Percentiles rank a stretch among this genome's conserved stretches.
Conservation (phyloP, 148 eudicot species). For the Pharnaceum exiguum region DNA sequence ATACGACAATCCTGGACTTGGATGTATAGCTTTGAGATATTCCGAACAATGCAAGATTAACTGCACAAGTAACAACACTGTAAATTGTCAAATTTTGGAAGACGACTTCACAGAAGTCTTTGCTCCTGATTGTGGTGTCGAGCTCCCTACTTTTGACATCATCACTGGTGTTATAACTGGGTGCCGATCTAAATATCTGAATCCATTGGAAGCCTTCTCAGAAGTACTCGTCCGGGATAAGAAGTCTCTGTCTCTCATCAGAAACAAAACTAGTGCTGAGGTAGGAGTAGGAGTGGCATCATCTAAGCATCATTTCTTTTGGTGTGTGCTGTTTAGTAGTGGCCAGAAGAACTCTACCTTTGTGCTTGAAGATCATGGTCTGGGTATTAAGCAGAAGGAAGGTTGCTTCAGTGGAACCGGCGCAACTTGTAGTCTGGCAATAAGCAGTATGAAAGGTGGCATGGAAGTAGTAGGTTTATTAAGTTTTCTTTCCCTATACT, state of each 20-base stretch:
- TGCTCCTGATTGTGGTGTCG: conserved; percentile 76
- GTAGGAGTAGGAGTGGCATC: conserved; percentile 60
- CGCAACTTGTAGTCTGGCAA: conserved; percentile 37
- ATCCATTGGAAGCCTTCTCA: conserved; percentile 58
- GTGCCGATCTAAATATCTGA: conserved; percentile 50
- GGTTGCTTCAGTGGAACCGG: conserved; percentile 76
- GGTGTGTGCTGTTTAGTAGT: conserved; percentile 65
- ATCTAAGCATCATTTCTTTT: conserved; percentile 42
- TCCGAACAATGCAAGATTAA: conserved; percentile 50
- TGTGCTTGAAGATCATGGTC: conserved; percentile 61
- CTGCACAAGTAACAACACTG: conserved; percentile 51
- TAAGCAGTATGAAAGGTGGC: conserved; percentile 1
- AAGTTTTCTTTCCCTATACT: conserved; percentile 1
- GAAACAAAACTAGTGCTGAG: conserved; percentile 58
- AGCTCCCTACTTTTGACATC: conserved; percentile 61
- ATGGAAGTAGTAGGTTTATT: background rate
- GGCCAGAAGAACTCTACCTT: conserved; percentile 44
- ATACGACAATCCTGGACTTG: conserved; percentile 61
- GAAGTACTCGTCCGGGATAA: conserved; percentile 30
- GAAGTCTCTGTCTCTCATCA: conserved; percentile 32
- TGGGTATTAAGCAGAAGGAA: conserved; percentile 62
- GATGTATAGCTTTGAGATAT: conserved; percentile 79
- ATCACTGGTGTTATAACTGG: conserved; percentile 53
- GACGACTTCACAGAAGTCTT: conserved; percentile 63
- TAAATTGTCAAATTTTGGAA: conserved; percentile 49